phyloP scores from a whole-genome alignment of 805 yeast genomes.

The Helenozyma baotianmanensis region DNA sequence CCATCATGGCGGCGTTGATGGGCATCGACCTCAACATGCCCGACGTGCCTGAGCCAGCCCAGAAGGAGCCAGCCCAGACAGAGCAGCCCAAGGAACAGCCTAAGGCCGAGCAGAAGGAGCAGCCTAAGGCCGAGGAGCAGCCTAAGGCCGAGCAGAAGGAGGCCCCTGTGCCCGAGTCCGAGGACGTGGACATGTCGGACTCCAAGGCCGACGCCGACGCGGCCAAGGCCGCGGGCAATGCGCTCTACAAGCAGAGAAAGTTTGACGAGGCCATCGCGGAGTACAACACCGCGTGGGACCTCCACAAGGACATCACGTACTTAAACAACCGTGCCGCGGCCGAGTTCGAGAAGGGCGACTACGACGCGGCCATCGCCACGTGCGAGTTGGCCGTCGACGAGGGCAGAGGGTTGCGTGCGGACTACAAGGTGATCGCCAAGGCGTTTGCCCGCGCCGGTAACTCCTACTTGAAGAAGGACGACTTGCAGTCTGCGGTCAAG shows the following conservation, averaged over 20 bases:
- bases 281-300: conserved; percentile 83
- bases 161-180: conserved; percentile 10
- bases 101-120: conserved; percentile 10
- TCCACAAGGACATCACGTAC: conserved; percentile 80
- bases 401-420: conserved; percentile 87
- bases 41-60: conserved; percentile 14
- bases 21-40: conserved; percentile 69
- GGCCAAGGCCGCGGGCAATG: conserved; percentile 81
- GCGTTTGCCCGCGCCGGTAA: conserved; percentile 90
- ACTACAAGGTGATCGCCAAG: conserved; percentile 87
- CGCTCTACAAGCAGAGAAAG: conserved; percentile 75
- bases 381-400: conserved; percentile 80
- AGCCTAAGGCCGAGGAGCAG: conserved; percentile 17
- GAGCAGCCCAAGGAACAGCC: conserved; percentile 17
- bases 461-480: conserved; percentile 69
- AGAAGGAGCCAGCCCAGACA: no score
- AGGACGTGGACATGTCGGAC: conserved; percentile 35
- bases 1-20: conserved; percentile 76
- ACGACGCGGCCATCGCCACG: conserved; percentile 76
- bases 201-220: conserved; percentile 56
- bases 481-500: conserved; percentile 68
- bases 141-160: conserved; percentile 9
- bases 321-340: conserved; percentile 98
- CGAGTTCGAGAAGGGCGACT: conserved; percentile 92
- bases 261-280: conserved; percentile 90